A percentile compares a stretch with the other conserved stretches of the same genome.
Conservation (phyloP, 1,139 yeast species). For the Sugiyamaella grinbergsii region DNA sequence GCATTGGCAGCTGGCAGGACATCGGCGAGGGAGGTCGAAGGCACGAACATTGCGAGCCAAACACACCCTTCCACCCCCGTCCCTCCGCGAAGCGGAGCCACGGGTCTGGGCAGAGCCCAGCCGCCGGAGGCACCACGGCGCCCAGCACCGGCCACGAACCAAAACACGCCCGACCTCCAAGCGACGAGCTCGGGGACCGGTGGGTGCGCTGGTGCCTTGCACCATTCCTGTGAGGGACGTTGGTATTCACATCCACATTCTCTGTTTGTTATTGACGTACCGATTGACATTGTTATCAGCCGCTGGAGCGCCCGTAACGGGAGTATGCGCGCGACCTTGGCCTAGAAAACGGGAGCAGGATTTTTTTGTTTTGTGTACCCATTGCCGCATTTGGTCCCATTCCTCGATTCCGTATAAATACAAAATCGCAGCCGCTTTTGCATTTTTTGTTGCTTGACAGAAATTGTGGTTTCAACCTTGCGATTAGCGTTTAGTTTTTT, state of each 20-base stretch:
- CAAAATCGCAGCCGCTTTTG: conserved; percentile 12
- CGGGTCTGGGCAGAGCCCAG: too few relatives aligned
- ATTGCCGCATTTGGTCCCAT: conserved; percentile 23
- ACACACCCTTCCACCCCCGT: too few relatives aligned
- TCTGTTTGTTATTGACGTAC: conserved; percentile 14
- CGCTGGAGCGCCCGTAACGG: conserved; percentile 1
- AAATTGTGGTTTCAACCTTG: conserved; percentile 1
- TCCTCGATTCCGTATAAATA: conserved; percentile 20
- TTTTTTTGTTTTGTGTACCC: conserved; percentile 21
- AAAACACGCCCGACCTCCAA: too few relatives aligned
- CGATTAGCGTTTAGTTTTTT: not conserved
- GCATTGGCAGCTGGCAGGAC: too few relatives aligned
- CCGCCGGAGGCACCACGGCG: too few relatives aligned
- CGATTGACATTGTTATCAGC: conserved; percentile 3
- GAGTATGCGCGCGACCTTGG: conserved; percentile 5
- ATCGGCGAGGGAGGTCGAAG: too few relatives aligned
- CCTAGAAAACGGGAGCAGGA: conserved; percentile 8
- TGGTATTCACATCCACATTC: conserved; percentile 6
- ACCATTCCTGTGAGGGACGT: conserved; percentile 6
- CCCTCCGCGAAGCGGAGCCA: too few relatives aligned
- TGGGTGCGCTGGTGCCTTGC: too few relatives aligned
- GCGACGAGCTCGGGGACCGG: too few relatives aligned
- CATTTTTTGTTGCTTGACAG: conserved; percentile 4
- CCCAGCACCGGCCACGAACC: too few relatives aligned
- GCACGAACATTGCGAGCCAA: too few relatives aligned